Base-by-base conservation (phyloP, 2,329 filamentous ascomycete species). In the Microascus cirrosus region DNA sequence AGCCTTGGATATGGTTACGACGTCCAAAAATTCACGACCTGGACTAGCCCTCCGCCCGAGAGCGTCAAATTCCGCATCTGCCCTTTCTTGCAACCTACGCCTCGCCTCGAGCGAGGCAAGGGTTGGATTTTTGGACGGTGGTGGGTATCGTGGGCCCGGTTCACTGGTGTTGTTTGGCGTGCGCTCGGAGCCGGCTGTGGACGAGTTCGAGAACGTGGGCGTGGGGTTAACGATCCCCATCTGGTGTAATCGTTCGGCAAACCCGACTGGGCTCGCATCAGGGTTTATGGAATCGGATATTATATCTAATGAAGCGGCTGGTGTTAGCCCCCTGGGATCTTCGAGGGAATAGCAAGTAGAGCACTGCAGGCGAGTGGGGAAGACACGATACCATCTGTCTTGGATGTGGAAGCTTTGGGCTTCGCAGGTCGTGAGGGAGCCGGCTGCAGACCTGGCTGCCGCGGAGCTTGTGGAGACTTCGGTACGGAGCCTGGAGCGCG, bases 221-320 rank as follows among this genome's bases (percentile, higher is more conserved):
- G 77, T 79, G 4, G 80, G 79, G 53, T 78, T 73, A 10, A 74
- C 79, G 34, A 81, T 70, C 64, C 80, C 80, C 74, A 83, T 81
- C 61, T 78, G 69, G 28, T 73, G 73, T 5, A 83, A 73, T 18
- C 80, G 78, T 54, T 69, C 69, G 10, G 79, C 75, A 66, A 80
- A 82, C 61, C 69, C 74, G n/a, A 20, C 20, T n/a, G 45, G 20
- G 45, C 45, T 50, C n/a, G 20, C 45, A 22, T 50, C 20, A 8
- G 45, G 45, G 45, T 50, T n/a, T 50, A 12, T 50, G 45, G 45
- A 50, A 20, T 50, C 45, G 20, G 45, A 50, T 50, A 50, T 24
- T 50, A 24, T 50, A 2, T 50, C 20, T 42, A 20, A 18, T 18
- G 10, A 36, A 45, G 22, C 36, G 18, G 10, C 13, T n/a, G n/a